Evolutionary conservation across 2,329 filamentous ascomycete species (phyloP).

Genomic region (Alternaria ethzedia): DNA sequence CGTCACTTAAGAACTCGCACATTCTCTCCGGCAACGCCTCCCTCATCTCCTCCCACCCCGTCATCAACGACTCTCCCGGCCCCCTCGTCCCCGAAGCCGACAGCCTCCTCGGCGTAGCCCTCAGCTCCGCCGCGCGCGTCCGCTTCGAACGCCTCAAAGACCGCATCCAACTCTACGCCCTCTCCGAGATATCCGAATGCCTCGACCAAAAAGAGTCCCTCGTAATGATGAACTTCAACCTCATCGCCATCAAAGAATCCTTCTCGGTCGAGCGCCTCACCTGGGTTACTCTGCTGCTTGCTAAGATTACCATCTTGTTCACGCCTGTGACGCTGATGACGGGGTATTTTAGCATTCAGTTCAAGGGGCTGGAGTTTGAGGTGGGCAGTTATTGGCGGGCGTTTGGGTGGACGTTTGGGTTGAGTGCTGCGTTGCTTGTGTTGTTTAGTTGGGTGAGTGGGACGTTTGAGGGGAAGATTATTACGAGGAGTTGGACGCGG

Average conservation of each 20-base stretch:
- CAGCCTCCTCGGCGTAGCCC: conserved; percentile 52
- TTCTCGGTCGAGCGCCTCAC: conserved; percentile 74
- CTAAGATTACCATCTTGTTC: conserved; percentile 78
- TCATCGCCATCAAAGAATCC: conserved; percentile 77
- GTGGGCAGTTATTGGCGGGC: conserved; percentile 69
- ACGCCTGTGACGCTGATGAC: conserved; percentile 78
- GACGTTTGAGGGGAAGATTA: conserved; percentile 62
- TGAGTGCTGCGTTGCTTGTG: conserved; percentile 66
- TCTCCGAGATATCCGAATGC: conserved; percentile 67
- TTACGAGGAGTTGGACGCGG: conserved; percentile 54
- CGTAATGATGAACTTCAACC: conserved; percentile 76
- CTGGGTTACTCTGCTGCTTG: conserved; percentile 72
- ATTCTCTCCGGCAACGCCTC: conserved; percentile 44
- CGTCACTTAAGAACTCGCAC: conserved; percentile 53
- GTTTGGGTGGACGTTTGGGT: conserved; percentile 67
- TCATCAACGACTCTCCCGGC: conserved; percentile 16
- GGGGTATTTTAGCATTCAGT: conserved; percentile 73
- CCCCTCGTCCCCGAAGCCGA: conserved; percentile 43
- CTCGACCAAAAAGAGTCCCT: conserved; percentile 74
- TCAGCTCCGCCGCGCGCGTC: conserved; percentile 59
- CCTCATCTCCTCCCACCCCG: conserved; percentile 31
- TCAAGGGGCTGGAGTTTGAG: conserved; percentile 66
- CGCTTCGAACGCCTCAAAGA: conserved; percentile 67
- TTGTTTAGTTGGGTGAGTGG: conserved; percentile 64
- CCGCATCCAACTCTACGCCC: conserved; percentile 65